Evolutionary conservation across 164 flowering plant species (phyloP).

Genomic region (Taxillus chinensis): DNA sequence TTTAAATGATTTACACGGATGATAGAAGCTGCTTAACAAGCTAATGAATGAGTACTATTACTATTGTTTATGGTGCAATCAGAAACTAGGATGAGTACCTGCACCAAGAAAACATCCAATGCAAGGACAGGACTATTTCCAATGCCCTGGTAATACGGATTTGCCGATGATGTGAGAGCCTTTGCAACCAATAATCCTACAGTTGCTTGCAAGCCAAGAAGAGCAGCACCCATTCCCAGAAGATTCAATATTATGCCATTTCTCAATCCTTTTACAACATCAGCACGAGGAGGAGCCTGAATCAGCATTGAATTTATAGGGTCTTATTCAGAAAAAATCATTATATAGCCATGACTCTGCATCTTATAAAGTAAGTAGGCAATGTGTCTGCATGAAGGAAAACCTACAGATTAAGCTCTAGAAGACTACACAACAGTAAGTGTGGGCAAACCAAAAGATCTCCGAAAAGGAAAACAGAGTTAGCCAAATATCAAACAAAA

Average conservation of each 20-base stretch:
- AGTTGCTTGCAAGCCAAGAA: conserved; percentile 96
- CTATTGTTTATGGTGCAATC: not conserved
- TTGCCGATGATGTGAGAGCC: conserved; percentile 82
- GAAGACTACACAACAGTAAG: too few species aligned
- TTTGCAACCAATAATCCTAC: conserved; percentile 88
- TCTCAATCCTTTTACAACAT: conserved; percentile 81
- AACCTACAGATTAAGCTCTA: too few species aligned
- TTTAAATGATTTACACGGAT: too few species aligned
- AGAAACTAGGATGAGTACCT: conserved; percentile 37
- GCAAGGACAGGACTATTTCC: conserved; percentile 89
- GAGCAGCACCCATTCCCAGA: conserved; percentile 93
- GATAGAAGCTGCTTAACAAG: too few species aligned
- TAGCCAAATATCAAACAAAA: too few species aligned
- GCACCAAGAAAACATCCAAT: conserved; percentile 92
- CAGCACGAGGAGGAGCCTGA: conserved; percentile 97
- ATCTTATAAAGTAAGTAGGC: too few species aligned
- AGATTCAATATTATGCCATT: conserved; percentile 77
- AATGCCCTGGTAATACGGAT: conserved; percentile 71
- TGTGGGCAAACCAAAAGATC: too few species aligned
- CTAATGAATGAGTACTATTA: too few species aligned
- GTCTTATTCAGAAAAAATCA: too few species aligned
- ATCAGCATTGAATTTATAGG: conserved; percentile 6
- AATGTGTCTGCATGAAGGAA: too few species aligned
- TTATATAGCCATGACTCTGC: too few species aligned
- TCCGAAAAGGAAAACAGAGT: too few species aligned